A percentile compares a stretch with the other conserved stretches of the same genome.
phyloP scores from a whole-genome alignment of 805 yeast genomes.

The Pichia sporocuriosa region DNA sequence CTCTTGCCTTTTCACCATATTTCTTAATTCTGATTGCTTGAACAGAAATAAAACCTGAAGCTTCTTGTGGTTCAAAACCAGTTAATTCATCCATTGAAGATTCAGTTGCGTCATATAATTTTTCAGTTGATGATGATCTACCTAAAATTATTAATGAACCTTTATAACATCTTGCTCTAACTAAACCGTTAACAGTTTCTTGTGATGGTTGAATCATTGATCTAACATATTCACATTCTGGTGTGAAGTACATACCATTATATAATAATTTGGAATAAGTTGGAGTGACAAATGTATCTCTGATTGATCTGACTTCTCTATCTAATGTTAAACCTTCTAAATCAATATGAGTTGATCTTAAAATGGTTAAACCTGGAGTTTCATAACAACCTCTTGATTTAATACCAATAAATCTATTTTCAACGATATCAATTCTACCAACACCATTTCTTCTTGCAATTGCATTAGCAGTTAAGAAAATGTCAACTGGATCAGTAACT shows the following conservation, averaged over 20 bases:
- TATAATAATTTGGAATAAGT: constrained; percentile 83
- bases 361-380: constrained; percentile 94
- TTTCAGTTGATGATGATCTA: constrained; percentile 92
- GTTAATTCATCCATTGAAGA: constrained; percentile 99
- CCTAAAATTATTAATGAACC: constrained; percentile 82
- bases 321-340: constrained; percentile 95
- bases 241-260: constrained; percentile 97
- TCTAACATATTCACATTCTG: constrained; percentile 96
- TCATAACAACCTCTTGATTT: constrained; percentile 99
- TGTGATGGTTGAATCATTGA: constrained; percentile 93
- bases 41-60: constrained; percentile 95
- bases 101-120: constrained; percentile 94
- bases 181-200: constrained; percentile 91
- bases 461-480: constrained; percentile 87
- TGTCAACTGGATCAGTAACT: constrained; percentile 83
- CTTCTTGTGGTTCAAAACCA: constrained; percentile 95
- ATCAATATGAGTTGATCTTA: constrained; percentile 92
- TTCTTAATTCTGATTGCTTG: constrained; percentile 98
- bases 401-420: constrained; percentile 97
- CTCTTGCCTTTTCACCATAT: constrained; percentile 92
- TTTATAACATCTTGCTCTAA: constrained; percentile 89
- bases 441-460: constrained; percentile 99
- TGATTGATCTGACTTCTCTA: constrained; percentile 94
- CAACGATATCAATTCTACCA: constrained; percentile 98
- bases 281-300: constrained; percentile 95